Evolutionary conservation across 768 basidiomycete species (phyloP).

Genomic region (Lactarius sanguifluus): DNA sequence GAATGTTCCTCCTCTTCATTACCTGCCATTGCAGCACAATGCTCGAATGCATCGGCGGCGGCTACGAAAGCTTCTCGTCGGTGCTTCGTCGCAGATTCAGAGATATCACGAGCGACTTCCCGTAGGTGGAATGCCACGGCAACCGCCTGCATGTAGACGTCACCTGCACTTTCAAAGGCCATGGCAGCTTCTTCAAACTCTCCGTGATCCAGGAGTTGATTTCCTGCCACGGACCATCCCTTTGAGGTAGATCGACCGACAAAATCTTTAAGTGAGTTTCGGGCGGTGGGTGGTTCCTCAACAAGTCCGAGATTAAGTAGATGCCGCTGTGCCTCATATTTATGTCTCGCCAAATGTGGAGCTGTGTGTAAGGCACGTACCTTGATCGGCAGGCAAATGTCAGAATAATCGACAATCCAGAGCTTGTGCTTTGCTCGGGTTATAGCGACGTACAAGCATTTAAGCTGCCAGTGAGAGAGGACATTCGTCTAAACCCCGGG

Average conservation of each 20-base stretch:
- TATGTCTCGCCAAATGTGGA: background rate
- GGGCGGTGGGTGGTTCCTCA: background rate
- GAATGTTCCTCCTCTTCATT: background rate
- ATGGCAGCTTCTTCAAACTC: conserved; percentile 21
- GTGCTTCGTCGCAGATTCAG: conserved; percentile 5
- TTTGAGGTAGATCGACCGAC: conserved; percentile 2
- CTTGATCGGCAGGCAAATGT: conserved; percentile 41
- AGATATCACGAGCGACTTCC: conserved; percentile 11
- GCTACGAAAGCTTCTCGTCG: conserved; percentile 16
- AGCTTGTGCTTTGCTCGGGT: conserved; percentile 68
- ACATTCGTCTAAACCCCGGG: background rate
- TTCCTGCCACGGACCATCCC: conserved; percentile 21
- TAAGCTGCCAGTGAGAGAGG: conserved; percentile 44
- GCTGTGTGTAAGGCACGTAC: conserved; percentile 42
- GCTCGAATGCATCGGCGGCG: conserved; percentile 9
- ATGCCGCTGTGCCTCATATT: conserved; percentile 3
- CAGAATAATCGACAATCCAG: conserved; percentile 67
- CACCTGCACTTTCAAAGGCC: conserved; percentile 20
- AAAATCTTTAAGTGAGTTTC: conserved; percentile 10
- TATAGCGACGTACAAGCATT: conserved; percentile 67
- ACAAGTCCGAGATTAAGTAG: conserved; percentile 13
- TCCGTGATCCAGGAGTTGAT: conserved; percentile 4
- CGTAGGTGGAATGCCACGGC: conserved; percentile 11
- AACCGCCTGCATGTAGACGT: conserved; percentile 10
- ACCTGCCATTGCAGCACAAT: conserved; percentile 5